These are phyloP conservation scores for Agaricus sinodeliciosus DNA, from an alignment of 768 basidiomycete genomes.

Conservation along the genomic window DNA sequence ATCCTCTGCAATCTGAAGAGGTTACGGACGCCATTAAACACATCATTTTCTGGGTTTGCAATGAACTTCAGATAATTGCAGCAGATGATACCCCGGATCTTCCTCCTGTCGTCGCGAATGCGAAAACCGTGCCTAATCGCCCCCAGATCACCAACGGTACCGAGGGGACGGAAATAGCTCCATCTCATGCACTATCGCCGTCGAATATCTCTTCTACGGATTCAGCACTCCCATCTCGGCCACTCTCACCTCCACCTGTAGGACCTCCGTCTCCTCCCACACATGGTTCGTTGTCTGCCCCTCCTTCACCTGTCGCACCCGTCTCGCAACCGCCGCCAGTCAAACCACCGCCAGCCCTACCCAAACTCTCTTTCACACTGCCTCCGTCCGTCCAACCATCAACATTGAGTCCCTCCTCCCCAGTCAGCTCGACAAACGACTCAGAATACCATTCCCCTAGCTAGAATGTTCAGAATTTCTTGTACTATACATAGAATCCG, in stretches of 20 bases:
- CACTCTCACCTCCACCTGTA: background rate
- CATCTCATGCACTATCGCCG: background rate
- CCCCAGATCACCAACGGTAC: background rate
- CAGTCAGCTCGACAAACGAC: slow-evolving; percentile 6
- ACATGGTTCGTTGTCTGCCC: background rate
- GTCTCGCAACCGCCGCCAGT: background rate
- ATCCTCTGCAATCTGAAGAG: slow-evolving; percentile 58
- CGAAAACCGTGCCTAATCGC: slow-evolving; percentile 1
- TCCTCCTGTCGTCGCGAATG: slow-evolving; percentile 5
- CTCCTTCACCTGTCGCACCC: background rate
- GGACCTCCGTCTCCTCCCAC: background rate
- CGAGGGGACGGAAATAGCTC: background rate
- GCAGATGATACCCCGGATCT: slow-evolving; percentile 8
- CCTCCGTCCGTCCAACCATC: slow-evolving; percentile 1
- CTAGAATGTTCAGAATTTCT: background rate
- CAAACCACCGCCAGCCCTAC: background rate
- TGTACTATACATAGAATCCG: background rate
- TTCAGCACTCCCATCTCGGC: background rate
- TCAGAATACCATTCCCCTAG: slow-evolving; percentile 9
- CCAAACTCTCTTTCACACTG: background rate
- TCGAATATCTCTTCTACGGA: background rate
- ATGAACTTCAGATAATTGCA: slow-evolving; percentile 22
- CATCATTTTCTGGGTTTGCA: slow-evolving; percentile 55
- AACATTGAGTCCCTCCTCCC: background rate
- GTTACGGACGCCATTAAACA: slow-evolving; percentile 60